phyloP scores from a whole-genome alignment of 192 early-diverging fungal species.

The Entomortierella beljakovae region DNA sequence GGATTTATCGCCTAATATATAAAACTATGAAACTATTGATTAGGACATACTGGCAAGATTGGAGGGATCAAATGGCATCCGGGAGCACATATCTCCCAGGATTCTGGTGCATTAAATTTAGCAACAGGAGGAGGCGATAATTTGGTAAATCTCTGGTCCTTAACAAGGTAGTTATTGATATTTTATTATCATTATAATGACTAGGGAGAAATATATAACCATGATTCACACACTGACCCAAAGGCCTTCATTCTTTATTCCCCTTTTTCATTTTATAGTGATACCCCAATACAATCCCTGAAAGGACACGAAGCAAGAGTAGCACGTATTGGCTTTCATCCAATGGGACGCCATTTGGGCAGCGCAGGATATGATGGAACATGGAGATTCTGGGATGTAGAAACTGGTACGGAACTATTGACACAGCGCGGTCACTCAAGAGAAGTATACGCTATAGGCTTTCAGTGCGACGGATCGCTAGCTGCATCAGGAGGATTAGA shows the following conservation, averaged over 20 bases:
- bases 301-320: constrained; percentile 88
- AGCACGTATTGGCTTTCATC: constrained; percentile 90
- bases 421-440: constrained; percentile 95
- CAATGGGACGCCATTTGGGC: constrained; percentile 86
- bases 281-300: constrained; percentile 80
- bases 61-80: constrained; percentile 94
- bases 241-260: background rate
- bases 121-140: constrained; percentile 89
- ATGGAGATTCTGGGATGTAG: constrained; percentile 97
- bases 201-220: too few relatives aligned
- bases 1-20: background rate
- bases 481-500: constrained; percentile 94
- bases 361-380: constrained; percentile 83
- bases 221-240: background rate
- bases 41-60: constrained; percentile 89
- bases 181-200: too few relatives aligned
- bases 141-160: constrained; percentile 83
- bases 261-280: constrained; percentile 38
- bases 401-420: constrained; percentile 79
- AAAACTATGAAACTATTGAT: background rate
- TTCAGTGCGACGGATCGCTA: constrained; percentile 93
- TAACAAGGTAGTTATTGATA: constrained; percentile 72
- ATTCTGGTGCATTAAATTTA: constrained; percentile 72
- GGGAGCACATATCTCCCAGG: constrained; percentile 70
- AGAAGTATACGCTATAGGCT: constrained; percentile 92